Base-by-base conservation (phyloP, 495 filamentous ascomycete genomes). In the Poronia punctata region DNA sequence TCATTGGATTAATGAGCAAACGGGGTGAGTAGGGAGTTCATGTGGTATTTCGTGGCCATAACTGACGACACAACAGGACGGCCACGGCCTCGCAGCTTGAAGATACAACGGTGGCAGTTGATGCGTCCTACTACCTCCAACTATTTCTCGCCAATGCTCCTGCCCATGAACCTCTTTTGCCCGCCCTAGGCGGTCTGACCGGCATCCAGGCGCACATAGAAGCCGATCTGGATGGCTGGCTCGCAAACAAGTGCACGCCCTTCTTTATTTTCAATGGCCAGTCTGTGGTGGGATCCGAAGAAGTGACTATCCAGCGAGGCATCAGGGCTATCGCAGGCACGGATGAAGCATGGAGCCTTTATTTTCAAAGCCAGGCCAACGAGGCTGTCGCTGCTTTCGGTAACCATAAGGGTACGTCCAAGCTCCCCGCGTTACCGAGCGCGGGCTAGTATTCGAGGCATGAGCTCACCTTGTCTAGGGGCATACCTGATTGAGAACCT, bases 221-320 rank as follows among this genome's bases (percentile, higher is more conserved):
- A 54, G 69, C 70, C 23, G 85, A 95, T 41, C 65, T 99, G 4
- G 71, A 78, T 47, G 63, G 68, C 49, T 75, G 88, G 76, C 66
- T 78, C 59, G 60, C 72, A 27, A 60, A 75, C 64, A 58, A 71
- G 38, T 81, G 88, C 30, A 75, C 60, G 20, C 85, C 80, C 23
- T 57, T 89, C 33, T 97, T 97, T 53, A 76, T 97, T 34, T 97
- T 99, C 64, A 82, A 85, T 59, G 93, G 93, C 22, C 72, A 94
- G 38, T 75, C 85, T 10, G 75, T 84, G 45, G 78, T 76, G 31
- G 84, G 80, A 44, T 78, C 81, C 45, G 81, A 89, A 45, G 74
- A 74, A 15, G 54, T 70, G 18, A 49, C 61, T 7, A 54, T 69
- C 10, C 54, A 56, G 39, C 61, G 54, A 7, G 69, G 64, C 7